Percentiles rank a stretch among this genome's conserved stretches.
Evolutionary conservation across 2,329 filamentous ascomycete genomes (phyloP).

Genomic region (Colletotrichum lindemuthianum): DNA sequence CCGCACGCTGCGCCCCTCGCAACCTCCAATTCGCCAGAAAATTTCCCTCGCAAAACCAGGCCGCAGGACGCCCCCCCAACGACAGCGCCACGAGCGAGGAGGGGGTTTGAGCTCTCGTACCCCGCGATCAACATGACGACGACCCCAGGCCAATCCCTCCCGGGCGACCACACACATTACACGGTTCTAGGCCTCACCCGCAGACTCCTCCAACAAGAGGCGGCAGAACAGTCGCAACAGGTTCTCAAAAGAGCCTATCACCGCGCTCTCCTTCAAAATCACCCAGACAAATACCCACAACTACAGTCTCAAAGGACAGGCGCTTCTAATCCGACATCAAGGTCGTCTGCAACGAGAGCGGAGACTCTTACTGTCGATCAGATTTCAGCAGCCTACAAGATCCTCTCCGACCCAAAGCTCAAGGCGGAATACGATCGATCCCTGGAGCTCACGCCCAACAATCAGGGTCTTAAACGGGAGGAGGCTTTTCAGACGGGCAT

Average conservation of each 20-base stretch:
- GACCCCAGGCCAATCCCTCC: slow-evolving; percentile 22
- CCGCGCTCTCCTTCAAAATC: slow-evolving; percentile 71
- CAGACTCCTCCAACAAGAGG: slow-evolving; percentile 54
- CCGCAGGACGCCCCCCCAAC: slow-evolving; percentile 1
- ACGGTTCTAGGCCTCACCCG: slow-evolving; percentile 67
- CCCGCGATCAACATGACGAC: slow-evolving; percentile 24
- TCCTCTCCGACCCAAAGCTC: slow-evolving; percentile 61
- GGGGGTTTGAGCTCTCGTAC: not conserved
- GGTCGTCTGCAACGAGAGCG: slow-evolving; percentile 20
- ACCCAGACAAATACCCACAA: slow-evolving; percentile 66
- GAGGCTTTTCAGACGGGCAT: slow-evolving; percentile 65
- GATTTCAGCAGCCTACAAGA: slow-evolving; percentile 68
- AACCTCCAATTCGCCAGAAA: slow-evolving; percentile 30
- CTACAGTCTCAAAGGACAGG: slow-evolving; percentile 17
- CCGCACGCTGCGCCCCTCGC: not conserved
- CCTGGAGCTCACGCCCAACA: slow-evolving; percentile 50
- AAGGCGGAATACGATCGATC: slow-evolving; percentile 65
- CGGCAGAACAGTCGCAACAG: slow-evolving; percentile 50
- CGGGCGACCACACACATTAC: slow-evolving; percentile 63
- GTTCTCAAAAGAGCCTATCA: slow-evolving; percentile 72
- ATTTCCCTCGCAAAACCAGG: slow-evolving; percentile 18
- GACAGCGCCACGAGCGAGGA: not conserved
- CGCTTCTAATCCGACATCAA: slow-evolving; percentile 20
- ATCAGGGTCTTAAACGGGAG: slow-evolving; percentile 38
- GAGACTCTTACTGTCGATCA: slow-evolving; percentile 67